Percentiles rank a stretch among this genome's conserved stretches.
phyloP scores from a whole-genome alignment of 106 monocot genomes.

The Acorus calamus region DNA sequence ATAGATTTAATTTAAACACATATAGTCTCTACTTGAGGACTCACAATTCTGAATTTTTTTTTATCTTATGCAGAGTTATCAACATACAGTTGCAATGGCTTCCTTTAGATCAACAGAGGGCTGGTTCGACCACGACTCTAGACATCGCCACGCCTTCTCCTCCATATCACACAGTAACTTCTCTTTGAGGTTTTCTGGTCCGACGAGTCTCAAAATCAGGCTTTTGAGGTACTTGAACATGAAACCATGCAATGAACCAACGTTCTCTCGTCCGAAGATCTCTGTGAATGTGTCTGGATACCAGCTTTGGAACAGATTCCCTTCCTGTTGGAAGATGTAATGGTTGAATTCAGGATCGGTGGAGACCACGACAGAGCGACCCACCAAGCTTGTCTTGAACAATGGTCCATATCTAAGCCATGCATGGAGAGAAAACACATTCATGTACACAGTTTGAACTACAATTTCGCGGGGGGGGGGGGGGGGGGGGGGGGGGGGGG shows the following conservation, averaged over 20 bases:
- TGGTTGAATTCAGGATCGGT: slow-evolving; percentile 44
- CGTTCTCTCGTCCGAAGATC: slow-evolving; percentile 52
- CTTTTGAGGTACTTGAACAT: slow-evolving; percentile 59
- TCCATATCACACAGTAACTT: slow-evolving; percentile 33
- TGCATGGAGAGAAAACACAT: no score
- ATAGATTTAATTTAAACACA: not conserved
- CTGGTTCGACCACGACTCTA: slow-evolving; percentile 29
- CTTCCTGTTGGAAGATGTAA: slow-evolving; percentile 54
- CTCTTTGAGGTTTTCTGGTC: slow-evolving; percentile 37
- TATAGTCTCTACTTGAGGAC: no score
- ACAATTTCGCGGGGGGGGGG: no score
- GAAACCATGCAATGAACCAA: slow-evolving; percentile 43
- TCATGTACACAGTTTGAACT: no score
- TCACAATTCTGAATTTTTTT: no score
- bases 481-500: no score
- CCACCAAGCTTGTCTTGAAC: slow-evolving; percentile 57
- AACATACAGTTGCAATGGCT: slow-evolving; percentile 26
- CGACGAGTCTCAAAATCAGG: slow-evolving; percentile 41
- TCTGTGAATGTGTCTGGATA: slow-evolving; percentile 57
- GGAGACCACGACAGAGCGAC: slow-evolving; percentile 34
- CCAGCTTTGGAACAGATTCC: slow-evolving; percentile 49
- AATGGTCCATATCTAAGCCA: slow-evolving; percentile 39
- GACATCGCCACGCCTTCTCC: slow-evolving; percentile 10
- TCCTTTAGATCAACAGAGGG: slow-evolving; percentile 46
- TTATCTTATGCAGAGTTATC: no score